phyloP scores from a whole-genome alignment of 148 eudicot species.

The Persicaria maculosa region DNA sequence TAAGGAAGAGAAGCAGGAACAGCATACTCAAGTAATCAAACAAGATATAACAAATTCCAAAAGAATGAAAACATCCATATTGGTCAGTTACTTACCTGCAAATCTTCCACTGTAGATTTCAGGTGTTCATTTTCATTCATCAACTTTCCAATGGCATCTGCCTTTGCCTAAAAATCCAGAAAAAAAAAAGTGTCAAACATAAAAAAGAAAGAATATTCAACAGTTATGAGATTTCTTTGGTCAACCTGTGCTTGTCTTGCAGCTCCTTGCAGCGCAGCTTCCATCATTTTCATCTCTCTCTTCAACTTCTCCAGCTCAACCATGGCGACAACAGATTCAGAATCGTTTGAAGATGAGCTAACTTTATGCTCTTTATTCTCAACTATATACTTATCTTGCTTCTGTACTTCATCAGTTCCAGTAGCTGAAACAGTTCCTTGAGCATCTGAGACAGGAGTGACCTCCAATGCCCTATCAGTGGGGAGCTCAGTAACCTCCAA shows the following conservation, averaged over 20 bases:
- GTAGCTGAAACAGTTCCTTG: conserved; percentile 24
- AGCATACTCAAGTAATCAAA: neutral
- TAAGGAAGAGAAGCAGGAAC: neutral
- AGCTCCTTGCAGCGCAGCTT: conserved; percentile 88
- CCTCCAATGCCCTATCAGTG: conserved; percentile 29
- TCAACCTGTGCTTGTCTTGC: conserved; percentile 97
- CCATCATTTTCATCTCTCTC: conserved; percentile 98
- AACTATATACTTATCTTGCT: conserved; percentile 19
- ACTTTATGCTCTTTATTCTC: conserved; percentile 31
- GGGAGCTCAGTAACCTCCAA: conserved; percentile 26
- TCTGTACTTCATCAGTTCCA: conserved; percentile 27
- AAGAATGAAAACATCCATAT: neutral
- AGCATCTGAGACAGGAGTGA: conserved; percentile 27
- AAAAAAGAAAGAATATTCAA: neutral
- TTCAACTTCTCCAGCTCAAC: conserved; percentile 72
- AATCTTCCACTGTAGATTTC: conserved; percentile 59
- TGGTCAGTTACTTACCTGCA: conserved; percentile 34
- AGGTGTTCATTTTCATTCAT: conserved; percentile 90
- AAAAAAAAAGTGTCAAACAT: conserved; percentile 11
- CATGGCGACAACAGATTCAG: conserved; percentile 35
- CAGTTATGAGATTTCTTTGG: neutral
- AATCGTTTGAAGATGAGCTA: conserved; percentile 36
- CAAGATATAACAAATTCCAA: neutral
- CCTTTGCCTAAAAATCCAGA: conserved; percentile 64
- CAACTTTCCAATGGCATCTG: conserved; percentile 88